Evolutionary conservation across 192 early-diverging fungal species (phyloP).

Genomic region (Ramicandelaber brevisporus): DNA sequence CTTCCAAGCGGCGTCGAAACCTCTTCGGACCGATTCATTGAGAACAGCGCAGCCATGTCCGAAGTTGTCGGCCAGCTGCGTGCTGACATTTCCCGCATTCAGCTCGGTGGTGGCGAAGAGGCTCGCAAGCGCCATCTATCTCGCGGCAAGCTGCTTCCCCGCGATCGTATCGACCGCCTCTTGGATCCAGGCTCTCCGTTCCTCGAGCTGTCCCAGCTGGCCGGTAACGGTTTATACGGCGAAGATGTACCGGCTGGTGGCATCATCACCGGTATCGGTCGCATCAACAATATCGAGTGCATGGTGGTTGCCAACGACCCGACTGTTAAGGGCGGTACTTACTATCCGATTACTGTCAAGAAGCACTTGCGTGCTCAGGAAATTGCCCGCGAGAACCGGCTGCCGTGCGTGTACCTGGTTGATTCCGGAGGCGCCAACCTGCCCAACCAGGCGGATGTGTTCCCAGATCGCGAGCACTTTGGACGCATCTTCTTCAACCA

Average conservation of each 20-base stretch:
- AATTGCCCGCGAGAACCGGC: constrained; percentile 72
- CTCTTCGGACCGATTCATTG: too few relatives aligned
- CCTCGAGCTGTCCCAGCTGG: constrained; percentile 84
- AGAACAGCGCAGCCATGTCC: constrained; percentile 46
- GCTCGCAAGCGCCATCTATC: constrained; percentile 61
- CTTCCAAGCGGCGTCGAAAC: too few relatives aligned
- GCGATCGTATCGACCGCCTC: constrained; percentile 34
- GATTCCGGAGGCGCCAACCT: constrained; percentile 90
- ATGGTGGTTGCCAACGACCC: constrained; percentile 95
- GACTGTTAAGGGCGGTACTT: constrained; percentile 94
- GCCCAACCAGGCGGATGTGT: constrained; percentile 82
- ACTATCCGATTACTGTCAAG: constrained; percentile 87
- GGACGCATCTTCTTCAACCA: constrained; percentile 95
- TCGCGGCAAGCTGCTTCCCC: constrained; percentile 71
- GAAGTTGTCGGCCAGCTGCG: constrained; percentile 34
- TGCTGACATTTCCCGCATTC: constrained; percentile 34
- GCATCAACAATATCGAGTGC: constrained; percentile 76
- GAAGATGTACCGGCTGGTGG: constrained; percentile 68
- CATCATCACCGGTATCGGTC: constrained; percentile 88
- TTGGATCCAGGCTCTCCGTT: constrained; percentile 47
- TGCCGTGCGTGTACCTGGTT: constrained; percentile 90
- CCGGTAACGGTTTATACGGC: constrained; percentile 66
- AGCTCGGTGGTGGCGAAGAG: constrained; percentile 58
- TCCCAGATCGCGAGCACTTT: constrained; percentile 84
- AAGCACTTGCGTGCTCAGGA: constrained; percentile 96